These are phyloP conservation scores for Xeromyces bisporus DNA, from an alignment of 495 filamentous ascomycete genomes.

Conservation along the genomic window DNA sequence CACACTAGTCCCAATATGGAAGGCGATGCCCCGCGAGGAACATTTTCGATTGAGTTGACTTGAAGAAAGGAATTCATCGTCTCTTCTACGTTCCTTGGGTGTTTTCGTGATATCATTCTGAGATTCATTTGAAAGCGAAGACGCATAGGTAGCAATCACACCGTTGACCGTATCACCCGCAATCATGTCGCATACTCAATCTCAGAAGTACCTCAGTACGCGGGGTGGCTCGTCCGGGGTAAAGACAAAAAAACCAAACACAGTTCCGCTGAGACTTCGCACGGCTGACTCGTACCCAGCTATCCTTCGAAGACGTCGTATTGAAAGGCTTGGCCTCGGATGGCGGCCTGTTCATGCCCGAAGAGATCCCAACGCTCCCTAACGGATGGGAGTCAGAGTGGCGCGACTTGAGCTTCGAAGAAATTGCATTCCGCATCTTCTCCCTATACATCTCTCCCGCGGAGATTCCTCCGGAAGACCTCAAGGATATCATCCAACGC, in stretches of 20 bases:
- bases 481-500: slow-evolving; percentile 60
- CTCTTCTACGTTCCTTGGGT: no score
- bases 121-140: no score
- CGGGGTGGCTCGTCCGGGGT: slow-evolving; percentile 67
- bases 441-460: slow-evolving; percentile 62
- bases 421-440: slow-evolving; percentile 58
- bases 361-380: slow-evolving; percentile 49
- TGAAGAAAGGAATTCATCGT: no score
- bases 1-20: no score
- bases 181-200: slow-evolving; percentile 20
- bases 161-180: no score
- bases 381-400: slow-evolving; percentile 33
- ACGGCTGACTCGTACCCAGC: no score
- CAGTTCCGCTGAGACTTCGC: no score
- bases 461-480: slow-evolving; percentile 67
- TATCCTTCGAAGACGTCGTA: slow-evolving; percentile 82
- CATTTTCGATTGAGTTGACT: no score
- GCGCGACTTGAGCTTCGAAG: slow-evolving; percentile 58
- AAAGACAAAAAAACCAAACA: slow-evolving; percentile 13
- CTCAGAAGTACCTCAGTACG: slow-evolving; percentile 68
- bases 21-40: no score
- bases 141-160: no score
- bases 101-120: no score
- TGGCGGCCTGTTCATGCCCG: slow-evolving; percentile 78
- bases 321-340: slow-evolving; percentile 81